Evolutionary conservation across 805 yeast genomes (phyloP).

Genomic region (Wickerhamiella sergipiensis): DNA sequence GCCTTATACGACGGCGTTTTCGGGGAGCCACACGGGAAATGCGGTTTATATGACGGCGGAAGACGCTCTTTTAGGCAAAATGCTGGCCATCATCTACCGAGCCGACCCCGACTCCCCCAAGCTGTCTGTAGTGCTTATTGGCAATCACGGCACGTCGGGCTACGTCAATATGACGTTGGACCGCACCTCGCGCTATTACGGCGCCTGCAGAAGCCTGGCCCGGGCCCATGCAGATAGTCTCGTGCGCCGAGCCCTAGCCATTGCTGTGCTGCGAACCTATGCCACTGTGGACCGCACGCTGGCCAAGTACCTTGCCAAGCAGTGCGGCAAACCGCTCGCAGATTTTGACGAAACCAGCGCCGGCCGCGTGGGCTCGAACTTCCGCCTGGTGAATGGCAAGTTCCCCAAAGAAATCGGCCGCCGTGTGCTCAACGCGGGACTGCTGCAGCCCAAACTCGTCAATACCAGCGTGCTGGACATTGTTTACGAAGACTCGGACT

Average conservation of each 20-base stretch:
- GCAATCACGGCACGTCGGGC: conserved; percentile 47
- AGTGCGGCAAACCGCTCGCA: conserved; percentile 1
- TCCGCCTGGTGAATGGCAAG: conserved; percentile 39
- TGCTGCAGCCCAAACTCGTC: conserved; percentile 36
- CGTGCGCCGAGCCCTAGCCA: conserved; percentile 64
- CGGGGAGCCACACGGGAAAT: conserved; percentile 15
- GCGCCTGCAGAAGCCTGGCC: conserved; percentile 59
- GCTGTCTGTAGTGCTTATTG: conserved; percentile 23
- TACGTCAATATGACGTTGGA: conserved; percentile 45
- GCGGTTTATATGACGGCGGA: conserved; percentile 27
- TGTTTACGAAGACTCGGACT: conserved; percentile 44
- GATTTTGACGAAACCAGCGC: conserved; percentile 63
- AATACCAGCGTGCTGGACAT: conserved; percentile 56
- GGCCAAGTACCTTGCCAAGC: conserved; percentile 2
- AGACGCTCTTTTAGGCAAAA: conserved; percentile 23
- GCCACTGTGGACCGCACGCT: conserved; percentile 35
- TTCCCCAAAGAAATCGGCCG: conserved; percentile 47
- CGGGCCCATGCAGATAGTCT: conserved; percentile 37
- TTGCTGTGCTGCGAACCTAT: conserved; percentile 54
- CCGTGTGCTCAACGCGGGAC: conserved; percentile 42
- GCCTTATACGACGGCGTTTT: conserved; percentile 22
- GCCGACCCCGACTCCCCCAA: conserved; percentile 13
- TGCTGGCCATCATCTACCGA: conserved; percentile 24
- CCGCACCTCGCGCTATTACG: conserved; percentile 53
- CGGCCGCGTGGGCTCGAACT: conserved; percentile 59